Conservation (phyloP, 139 green algal species). For the Tetraselmis chui region DNA sequence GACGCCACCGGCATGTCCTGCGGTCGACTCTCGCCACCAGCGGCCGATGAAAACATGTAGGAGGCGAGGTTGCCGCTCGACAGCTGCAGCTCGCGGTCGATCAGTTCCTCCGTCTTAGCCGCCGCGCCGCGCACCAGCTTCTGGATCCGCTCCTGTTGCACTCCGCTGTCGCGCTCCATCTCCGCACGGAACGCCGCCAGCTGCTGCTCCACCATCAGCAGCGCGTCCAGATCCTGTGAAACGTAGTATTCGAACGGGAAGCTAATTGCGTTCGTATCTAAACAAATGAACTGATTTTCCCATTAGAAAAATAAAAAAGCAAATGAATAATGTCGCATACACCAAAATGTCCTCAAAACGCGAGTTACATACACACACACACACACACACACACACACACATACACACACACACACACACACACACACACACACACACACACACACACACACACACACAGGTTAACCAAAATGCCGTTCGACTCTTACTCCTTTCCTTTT, state of each 20-base stretch:
- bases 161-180: conserved; percentile 69
- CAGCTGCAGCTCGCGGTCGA: conserved; percentile 68
- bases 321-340: neutral
- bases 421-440: too few species aligned
- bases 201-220: conserved; percentile 55
- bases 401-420: too few species aligned
- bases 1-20: conserved; percentile 14
- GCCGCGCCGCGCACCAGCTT: conserved; percentile 36
- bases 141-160: conserved; percentile 45
- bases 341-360: conserved; percentile 17
- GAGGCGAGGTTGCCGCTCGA: conserved; percentile 53
- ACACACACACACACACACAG: too few species aligned
- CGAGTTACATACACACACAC: neutral
- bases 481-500: too few species aligned
- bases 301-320: too few species aligned
- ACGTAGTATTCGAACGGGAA: too few species aligned
- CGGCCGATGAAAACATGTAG: conserved; percentile 60
- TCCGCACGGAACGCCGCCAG: conserved; percentile 56
- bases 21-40: neutral
- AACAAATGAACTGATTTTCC: too few species aligned
- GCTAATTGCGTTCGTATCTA: too few species aligned
- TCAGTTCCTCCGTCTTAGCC: conserved; percentile 28
- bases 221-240: conserved; percentile 41
- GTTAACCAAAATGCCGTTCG: too few species aligned
- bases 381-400: neutral